Evolutionary conservation across 1,284 basidiomycete genomes (phyloP).

Genomic region (Wallemia mellicola): DNA sequence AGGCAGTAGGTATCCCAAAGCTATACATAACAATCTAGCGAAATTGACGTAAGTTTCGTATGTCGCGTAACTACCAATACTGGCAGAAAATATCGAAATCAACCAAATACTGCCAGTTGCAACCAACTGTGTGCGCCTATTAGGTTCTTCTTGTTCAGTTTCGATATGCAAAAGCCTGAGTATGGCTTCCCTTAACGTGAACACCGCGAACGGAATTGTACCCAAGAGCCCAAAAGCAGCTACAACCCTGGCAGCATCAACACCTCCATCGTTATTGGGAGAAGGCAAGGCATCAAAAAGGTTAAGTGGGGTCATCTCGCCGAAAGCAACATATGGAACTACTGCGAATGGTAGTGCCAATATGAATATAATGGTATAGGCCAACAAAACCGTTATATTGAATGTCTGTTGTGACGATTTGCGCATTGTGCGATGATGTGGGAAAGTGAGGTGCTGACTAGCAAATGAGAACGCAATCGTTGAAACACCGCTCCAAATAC

Average conservation of each 20-base stretch:
- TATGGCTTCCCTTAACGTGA: constrained; percentile 14
- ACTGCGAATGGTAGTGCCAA: constrained; percentile 15
- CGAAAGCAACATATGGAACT: constrained; percentile 18
- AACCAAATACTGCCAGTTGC: constrained; percentile 11
- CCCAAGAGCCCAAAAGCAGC: constrained; percentile 12
- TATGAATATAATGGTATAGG: constrained; percentile 11
- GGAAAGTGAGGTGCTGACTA: constrained; percentile 16
- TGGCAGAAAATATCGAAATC: constrained; percentile 10
- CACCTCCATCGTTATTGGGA: constrained; percentile 12
- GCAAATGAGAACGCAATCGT: constrained; percentile 15
- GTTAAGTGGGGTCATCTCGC: constrained; percentile 1
- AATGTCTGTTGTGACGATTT: constrained; percentile 10
- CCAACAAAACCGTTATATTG: constrained; percentile 13
- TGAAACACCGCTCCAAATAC: constrained; percentile 10
- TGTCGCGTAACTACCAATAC: constrained; percentile 12
- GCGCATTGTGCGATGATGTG: constrained; percentile 13
- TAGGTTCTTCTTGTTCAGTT: constrained; percentile 12
- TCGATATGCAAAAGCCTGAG: constrained; percentile 12
- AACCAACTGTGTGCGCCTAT: constrained; percentile 11
- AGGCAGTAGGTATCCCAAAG: constrained; percentile 17
- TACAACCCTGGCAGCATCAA: constrained; percentile 15
- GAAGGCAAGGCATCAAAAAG: constrained; percentile 6
- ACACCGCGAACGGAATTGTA: constrained; percentile 13
- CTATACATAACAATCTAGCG: constrained; percentile 12
- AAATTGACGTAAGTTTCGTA: constrained; percentile 15